Percentiles rank a stretch among this genome's conserved stretches.
phyloP scores from a whole-genome alignment of 352 stramenopile species.

The Phytopythium vexans region DNA sequence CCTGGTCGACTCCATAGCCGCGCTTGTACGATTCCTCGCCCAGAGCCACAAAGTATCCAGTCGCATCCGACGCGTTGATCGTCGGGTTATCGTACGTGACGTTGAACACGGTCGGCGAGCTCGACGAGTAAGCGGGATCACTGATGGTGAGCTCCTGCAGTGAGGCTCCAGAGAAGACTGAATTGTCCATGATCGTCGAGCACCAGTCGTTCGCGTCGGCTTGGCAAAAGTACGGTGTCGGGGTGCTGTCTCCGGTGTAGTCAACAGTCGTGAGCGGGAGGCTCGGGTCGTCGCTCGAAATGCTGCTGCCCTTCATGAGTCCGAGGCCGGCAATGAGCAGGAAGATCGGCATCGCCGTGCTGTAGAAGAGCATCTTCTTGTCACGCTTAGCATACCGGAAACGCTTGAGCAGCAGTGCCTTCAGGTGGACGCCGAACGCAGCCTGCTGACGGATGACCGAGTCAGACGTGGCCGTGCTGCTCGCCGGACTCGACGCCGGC shows the following conservation, averaged over 20 bases:
- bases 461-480: constrained; percentile 1
- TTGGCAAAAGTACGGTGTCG: constrained; percentile 18
- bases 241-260: constrained; percentile 11
- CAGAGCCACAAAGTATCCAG: constrained; percentile 38
- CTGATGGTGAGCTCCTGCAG: neutral
- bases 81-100: constrained; percentile 47
- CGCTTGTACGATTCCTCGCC: constrained; percentile 49
- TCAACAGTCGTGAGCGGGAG: constrained; percentile 13
- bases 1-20: constrained; percentile 34
- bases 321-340: constrained; percentile 31
- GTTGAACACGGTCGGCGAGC: constrained; percentile 49
- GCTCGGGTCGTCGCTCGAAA: constrained; percentile 17
- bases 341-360: constrained; percentile 26
- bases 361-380: constrained; percentile 26
- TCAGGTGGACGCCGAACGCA: constrained; percentile 21
- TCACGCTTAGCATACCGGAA: constrained; percentile 27
- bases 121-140: constrained; percentile 28
- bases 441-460: constrained; percentile 9
- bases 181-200: constrained; percentile 15
- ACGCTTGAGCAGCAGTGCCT: constrained; percentile 29
- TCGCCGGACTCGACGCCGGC: constrained; percentile 1
- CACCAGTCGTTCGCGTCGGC: constrained; percentile 15
- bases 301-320: constrained; percentile 16
- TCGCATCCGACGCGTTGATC: constrained; percentile 44
- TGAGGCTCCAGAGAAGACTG: too few species aligned